phyloP scores from a whole-genome alignment of 768 basidiomycete genomes.

The Lyophyllum shimeji region DNA sequence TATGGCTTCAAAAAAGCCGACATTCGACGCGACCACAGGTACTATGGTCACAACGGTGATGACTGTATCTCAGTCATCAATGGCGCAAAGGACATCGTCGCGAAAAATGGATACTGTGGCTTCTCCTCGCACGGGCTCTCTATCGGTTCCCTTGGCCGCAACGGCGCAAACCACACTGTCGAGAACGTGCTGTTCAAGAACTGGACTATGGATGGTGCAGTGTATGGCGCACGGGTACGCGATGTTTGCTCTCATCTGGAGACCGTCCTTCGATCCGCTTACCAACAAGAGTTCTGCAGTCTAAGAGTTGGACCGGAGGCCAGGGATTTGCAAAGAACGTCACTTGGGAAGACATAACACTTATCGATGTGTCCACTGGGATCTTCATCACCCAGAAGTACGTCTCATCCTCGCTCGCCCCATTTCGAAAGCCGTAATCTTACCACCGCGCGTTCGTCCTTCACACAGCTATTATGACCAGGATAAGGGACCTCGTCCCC shows the following conservation, averaged over 20 bases:
- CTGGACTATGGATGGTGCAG: slow-evolving; percentile 49
- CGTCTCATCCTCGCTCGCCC: slow-evolving; percentile 6
- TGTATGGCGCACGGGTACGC: slow-evolving; percentile 43
- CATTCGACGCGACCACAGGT: slow-evolving; percentile 18
- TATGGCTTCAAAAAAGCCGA: neutral
- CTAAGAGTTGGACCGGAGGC: slow-evolving; percentile 51
- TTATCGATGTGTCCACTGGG: slow-evolving; percentile 43
- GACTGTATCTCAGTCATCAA: slow-evolving; percentile 49
- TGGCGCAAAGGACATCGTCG: slow-evolving; percentile 43
- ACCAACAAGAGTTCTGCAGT: slow-evolving; percentile 19
- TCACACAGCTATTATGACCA: slow-evolving; percentile 50
- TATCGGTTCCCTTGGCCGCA: slow-evolving; percentile 44
- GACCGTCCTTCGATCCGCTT: neutral
- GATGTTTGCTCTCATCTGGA: neutral
- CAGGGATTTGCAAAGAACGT: slow-evolving; percentile 47
- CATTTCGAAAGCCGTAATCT: neutral
- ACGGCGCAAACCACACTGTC: slow-evolving; percentile 39
- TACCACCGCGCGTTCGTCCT: neutral
- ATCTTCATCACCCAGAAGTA: slow-evolving; percentile 49
- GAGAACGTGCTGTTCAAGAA: slow-evolving; percentile 45
- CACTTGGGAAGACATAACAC: slow-evolving; percentile 44
- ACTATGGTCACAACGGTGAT: slow-evolving; percentile 47
- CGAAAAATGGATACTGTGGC: slow-evolving; percentile 42
- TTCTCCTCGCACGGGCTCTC: slow-evolving; percentile 49
- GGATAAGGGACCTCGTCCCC: slow-evolving; percentile 34